phyloP scores from a whole-genome alignment of 305 asterid genomes.

The Fraxinus ornus region DNA sequence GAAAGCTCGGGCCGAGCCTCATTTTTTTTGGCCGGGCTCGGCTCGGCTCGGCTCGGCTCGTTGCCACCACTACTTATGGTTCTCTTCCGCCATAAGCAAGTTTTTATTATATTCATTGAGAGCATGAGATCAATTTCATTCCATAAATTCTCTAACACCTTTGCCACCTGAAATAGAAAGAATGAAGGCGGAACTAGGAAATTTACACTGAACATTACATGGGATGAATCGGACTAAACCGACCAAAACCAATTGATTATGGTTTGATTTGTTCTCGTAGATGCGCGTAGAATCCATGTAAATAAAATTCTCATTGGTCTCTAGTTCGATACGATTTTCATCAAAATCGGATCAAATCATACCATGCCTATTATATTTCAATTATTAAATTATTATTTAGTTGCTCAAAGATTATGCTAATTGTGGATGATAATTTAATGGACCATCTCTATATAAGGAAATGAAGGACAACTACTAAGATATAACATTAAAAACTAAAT shows the following conservation, averaged over 20 bases:
- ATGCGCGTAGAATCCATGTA: background rate
- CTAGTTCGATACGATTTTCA: too few relatives aligned
- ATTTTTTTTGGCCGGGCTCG: too few relatives aligned
- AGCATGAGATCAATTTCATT: too few relatives aligned
- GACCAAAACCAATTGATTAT: background rate
- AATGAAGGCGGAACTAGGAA: background rate
- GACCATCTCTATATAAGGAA: background rate
- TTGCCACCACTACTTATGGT: too few relatives aligned
- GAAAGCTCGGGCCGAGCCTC: too few relatives aligned
- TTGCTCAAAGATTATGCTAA: background rate
- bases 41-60: too few relatives aligned
- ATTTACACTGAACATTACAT: background rate
- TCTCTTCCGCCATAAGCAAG: too few relatives aligned
- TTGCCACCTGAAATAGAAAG: too few relatives aligned
- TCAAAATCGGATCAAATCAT: background rate
- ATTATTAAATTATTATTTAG: background rate
- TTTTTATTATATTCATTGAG: too few relatives aligned
- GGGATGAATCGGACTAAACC: background rate
- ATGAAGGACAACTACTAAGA: background rate
- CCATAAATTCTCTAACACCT: too few relatives aligned
- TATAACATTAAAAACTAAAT: background rate
- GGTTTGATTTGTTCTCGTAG: background rate
- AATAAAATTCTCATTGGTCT: background rate
- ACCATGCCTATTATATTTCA: too few relatives aligned
- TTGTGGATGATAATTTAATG: background rate